These are phyloP conservation scores for Pseudogymnoascus sp. DNA, from an alignment of 2,329 filamentous ascomycete species.

Conservation along the genomic window DNA sequence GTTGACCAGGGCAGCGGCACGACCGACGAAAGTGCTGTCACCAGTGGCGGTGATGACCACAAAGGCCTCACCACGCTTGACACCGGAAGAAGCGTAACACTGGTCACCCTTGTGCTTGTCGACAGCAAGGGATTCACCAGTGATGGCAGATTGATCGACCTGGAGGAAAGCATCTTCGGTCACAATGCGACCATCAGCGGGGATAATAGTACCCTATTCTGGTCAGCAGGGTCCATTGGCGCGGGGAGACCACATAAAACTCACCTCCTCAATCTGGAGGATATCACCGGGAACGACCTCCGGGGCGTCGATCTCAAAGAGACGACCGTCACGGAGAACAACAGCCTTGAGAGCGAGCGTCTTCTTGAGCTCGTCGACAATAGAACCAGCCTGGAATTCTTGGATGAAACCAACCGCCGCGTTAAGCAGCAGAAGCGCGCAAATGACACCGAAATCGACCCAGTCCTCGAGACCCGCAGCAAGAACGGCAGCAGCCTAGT, in stretches of 20 bases:
- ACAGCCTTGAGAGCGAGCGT: slow-evolving; percentile 81
- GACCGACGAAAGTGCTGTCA: slow-evolving; percentile 85
- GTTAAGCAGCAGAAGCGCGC: slow-evolving; percentile 74
- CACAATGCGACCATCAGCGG: slow-evolving; percentile 78
- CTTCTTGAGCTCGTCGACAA: slow-evolving; percentile 87
- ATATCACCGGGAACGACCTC: slow-evolving; percentile 88
- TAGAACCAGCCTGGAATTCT: slow-evolving; percentile 82
- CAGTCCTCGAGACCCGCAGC: slow-evolving; percentile 80
- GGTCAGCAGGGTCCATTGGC: not conserved
- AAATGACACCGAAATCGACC: slow-evolving; percentile 92
- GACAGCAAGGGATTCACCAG: slow-evolving; percentile 83
- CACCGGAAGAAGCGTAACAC: slow-evolving; percentile 76
- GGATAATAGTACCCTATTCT: slow-evolving; percentile 69
- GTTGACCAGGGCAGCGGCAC: slow-evolving; percentile 77
- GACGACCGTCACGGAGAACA: slow-evolving; percentile 70
- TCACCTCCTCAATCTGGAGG: slow-evolving; percentile 71
- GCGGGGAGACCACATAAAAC: slow-evolving; percentile 15
- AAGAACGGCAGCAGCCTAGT: slow-evolving; percentile 58
- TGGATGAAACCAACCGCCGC: slow-evolving; percentile 80
- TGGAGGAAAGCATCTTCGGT: slow-evolving; percentile 79
- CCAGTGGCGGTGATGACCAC: slow-evolving; percentile 76
- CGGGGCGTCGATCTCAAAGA: slow-evolving; percentile 72
- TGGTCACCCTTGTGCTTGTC: slow-evolving; percentile 78
- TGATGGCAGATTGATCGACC: slow-evolving; percentile 87
- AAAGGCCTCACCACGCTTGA: slow-evolving; percentile 85